A percentile compares a stretch with the other conserved stretches of the same genome.
These are phyloP conservation scores for Ophiostoma sp. DNA, from an alignment of 2,329 filamentous ascomycete species.

Conservation along the genomic window DNA sequence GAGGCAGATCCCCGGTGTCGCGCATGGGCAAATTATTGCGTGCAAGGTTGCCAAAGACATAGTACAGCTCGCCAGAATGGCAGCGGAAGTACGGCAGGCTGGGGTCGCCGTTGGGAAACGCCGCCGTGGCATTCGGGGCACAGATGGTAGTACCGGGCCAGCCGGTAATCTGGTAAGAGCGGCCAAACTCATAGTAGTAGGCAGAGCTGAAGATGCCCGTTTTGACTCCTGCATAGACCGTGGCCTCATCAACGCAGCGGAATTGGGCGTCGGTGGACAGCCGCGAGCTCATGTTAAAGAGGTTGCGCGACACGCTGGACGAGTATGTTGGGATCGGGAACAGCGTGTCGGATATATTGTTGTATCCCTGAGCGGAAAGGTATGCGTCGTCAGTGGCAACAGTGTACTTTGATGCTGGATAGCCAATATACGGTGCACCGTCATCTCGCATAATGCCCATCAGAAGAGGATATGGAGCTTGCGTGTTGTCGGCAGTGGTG, in stretches of 20 bases:
- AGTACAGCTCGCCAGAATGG: conserved; percentile 52
- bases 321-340: conserved; percentile 45
- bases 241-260: conserved; percentile 56
- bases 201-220: conserved; percentile 44
- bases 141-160: conserved; percentile 50
- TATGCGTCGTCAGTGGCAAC: conserved; percentile 31
- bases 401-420: conserved; percentile 33
- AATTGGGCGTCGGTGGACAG: conserved; percentile 56
- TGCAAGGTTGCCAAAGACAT: conserved; percentile 49
- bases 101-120: conserved; percentile 41
- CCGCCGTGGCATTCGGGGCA: conserved; percentile 37
- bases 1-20: conserved; percentile 40
- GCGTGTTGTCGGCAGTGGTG: conserved; percentile 37
- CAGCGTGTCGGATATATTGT: conserved; percentile 37
- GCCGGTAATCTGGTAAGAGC: conserved; percentile 48
- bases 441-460: conserved; percentile 53
- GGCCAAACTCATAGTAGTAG: conserved; percentile 58
- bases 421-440: conserved; percentile 49
- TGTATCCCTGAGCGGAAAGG: conserved; percentile 34
- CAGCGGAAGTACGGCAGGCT: conserved; percentile 45
- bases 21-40: conserved; percentile 41
- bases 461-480: conserved; percentile 50
- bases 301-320: conserved; percentile 46
- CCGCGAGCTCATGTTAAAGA: conserved; percentile 51
- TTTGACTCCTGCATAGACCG: conserved; percentile 45